Base-by-base conservation (phyloP, 2,329 filamentous ascomycete species). In the Fusarium anguioides region DNA sequence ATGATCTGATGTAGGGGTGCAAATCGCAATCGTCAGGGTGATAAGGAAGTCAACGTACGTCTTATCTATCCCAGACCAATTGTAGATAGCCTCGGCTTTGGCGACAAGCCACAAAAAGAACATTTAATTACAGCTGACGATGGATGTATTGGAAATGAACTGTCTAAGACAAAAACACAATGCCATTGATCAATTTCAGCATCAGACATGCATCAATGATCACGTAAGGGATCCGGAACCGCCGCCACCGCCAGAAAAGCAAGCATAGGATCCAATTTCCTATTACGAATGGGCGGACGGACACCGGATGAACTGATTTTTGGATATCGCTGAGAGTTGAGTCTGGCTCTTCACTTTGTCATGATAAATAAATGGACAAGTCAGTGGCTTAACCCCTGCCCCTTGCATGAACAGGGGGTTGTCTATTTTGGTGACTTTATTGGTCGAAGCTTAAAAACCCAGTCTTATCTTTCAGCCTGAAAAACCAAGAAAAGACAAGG, bases 251-350 rank as follows among this genome's bases (percentile, higher is more conserved):
- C 8, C 23, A 12, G 3, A 40, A 35, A 27, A 42, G 20, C 8
- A 49, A 52, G 18, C 42, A 47, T 41, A 18, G 37, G 17, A 18
- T 14, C n/a, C 29, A 51, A 55, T 51, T 55, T 51, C 52, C 45
- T 35, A 11, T 55, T 51, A n/a, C 51, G 35, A 55, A 52, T 36
- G 21, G 35, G 15, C 51, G 35, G 51, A 52, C 46, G 21, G 35
- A 40, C 46, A 57, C 15, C 41, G 26, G 47, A 54, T 61, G 56
- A 61, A 61, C 58, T 60, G 37, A 60, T 60, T 35, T n/a, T n/a
- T n/a, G n/a, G n/a, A n/a, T n/a, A n/a, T n/a, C n/a, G n/a, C n/a
- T n/a, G n/a, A n/a, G n/a, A n/a, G n/a, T n/a, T n/a, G n/a, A n/a
- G n/a, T n/a, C n/a, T n/a, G n/a, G n/a, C n/a, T n/a, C n/a, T n/a